Percentiles rank a stretch among this genome's conserved stretches.
These are phyloP conservation scores for Colletotrichum gigasporum DNA, from an alignment of 2,329 filamentous ascomycete species.

Conservation along the genomic window DNA sequence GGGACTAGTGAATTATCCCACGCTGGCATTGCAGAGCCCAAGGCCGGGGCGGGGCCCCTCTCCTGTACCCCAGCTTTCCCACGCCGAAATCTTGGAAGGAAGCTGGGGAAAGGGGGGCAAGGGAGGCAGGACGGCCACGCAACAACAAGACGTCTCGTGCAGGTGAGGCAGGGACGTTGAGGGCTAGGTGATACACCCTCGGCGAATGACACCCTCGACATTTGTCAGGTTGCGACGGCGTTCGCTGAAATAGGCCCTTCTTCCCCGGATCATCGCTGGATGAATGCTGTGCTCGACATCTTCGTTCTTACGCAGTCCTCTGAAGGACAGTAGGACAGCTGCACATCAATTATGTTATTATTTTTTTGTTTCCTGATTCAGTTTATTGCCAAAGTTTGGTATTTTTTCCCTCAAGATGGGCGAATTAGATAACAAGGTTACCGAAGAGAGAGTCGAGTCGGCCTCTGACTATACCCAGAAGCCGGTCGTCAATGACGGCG, in stretches of 20 bases:
- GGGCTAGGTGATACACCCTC: background rate
- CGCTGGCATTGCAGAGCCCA: too few species aligned
- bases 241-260: slow-evolving; percentile 10
- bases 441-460: slow-evolving; percentile 14
- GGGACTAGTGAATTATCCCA: slow-evolving; percentile 2
- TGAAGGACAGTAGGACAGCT: background rate
- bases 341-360: background rate
- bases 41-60: slow-evolving; percentile 23
- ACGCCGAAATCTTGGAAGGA: background rate
- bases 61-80: slow-evolving; percentile 3
- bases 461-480: background rate
- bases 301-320: too few species aligned
- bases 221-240: background rate
- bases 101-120: background rate
- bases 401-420: slow-evolving; percentile 1
- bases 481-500: background rate
- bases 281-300: too few species aligned
- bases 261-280: background rate
- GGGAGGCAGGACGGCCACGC: background rate
- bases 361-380: too few species aligned
- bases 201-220: background rate
- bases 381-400: too few species aligned
- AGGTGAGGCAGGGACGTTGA: background rate
- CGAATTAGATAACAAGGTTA: slow-evolving; percentile 15
- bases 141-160: background rate